phyloP scores from a whole-genome alignment of 192 early-diverging fungal species.

The Cladochytrium replicatum region DNA sequence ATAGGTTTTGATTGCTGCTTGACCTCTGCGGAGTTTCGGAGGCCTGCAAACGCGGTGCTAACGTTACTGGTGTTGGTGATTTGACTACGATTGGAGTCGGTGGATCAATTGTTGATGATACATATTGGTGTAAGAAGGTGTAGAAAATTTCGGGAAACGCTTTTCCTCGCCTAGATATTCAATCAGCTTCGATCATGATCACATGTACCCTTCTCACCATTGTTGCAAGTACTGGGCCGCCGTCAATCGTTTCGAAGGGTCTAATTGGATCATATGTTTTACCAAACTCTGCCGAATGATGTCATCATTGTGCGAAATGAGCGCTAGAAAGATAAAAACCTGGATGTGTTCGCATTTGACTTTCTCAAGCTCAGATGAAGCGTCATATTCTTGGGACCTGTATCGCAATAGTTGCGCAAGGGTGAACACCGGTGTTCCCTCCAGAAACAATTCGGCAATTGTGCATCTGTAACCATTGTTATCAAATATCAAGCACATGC shows the following conservation, averaged over 20 bases:
- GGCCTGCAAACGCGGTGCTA: too few species aligned
- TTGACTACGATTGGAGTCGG: conserved; percentile 11
- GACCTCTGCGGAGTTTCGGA: too few species aligned
- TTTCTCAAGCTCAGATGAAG: conserved; percentile 56
- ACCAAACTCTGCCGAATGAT: conserved; percentile 47
- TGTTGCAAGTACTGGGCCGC: conserved; percentile 67
- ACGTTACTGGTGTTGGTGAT: too few species aligned
- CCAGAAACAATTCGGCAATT: conserved; percentile 89
- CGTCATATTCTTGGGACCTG: conserved; percentile 66
- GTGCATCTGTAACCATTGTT: conserved; percentile 28
- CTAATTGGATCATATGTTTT: conserved; percentile 78
- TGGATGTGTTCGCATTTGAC: conserved; percentile 72
- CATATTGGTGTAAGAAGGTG: conserved; percentile 62
- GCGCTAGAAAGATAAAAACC: conserved; percentile 26
- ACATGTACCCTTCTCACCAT: conserved; percentile 40
- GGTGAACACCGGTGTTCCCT: conserved; percentile 85
- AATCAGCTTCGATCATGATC: neutral
- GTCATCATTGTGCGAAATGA: conserved; percentile 4
- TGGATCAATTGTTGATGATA: conserved; percentile 49
- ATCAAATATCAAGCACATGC: neutral
- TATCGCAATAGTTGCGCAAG: conserved; percentile 88
- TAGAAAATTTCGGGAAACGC: conserved; percentile 70
- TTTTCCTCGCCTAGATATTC: conserved; percentile 45
- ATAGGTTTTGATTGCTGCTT: too few species aligned
- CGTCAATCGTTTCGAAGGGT: conserved; percentile 60